Percentiles rank a stretch among this genome's conserved stretches.
Evolutionary conservation across 192 early-diverging fungal species (phyloP).

Genomic region (Nowakowskiella sp.): DNA sequence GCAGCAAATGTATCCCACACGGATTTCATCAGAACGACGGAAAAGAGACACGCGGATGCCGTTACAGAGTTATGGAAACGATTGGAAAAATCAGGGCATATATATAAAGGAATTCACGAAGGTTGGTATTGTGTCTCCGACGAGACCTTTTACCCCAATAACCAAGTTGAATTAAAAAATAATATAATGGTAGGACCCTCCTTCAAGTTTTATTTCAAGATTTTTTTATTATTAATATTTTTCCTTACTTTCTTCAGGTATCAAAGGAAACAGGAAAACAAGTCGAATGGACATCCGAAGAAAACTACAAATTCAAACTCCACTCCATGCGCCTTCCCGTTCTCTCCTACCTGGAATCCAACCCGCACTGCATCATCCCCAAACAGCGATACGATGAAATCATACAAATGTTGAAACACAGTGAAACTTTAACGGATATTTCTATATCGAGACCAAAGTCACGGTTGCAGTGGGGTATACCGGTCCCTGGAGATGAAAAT

Average conservation of each 20-base stretch:
- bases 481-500: slow-evolving; percentile 74
- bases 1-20: slow-evolving; percentile 66
- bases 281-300: slow-evolving; percentile 85
- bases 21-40: slow-evolving; percentile 84
- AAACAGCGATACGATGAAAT: slow-evolving; percentile 57
- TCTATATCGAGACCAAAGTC: slow-evolving; percentile 76
- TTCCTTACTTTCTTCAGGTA: slow-evolving; percentile 15
- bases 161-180: slow-evolving; percentile 64
- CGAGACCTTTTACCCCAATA: slow-evolving; percentile 77
- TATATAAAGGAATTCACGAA: slow-evolving; percentile 84
- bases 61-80: slow-evolving; percentile 70
- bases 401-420: slow-evolving; percentile 47
- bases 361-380: slow-evolving; percentile 46
- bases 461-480: slow-evolving; percentile 82
- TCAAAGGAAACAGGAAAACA: slow-evolving; percentile 74
- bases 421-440: slow-evolving; percentile 53
- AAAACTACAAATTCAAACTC: slow-evolving; percentile 89
- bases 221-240: not conserved
- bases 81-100: slow-evolving; percentile 60
- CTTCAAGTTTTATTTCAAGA: not conserved
- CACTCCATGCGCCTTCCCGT: slow-evolving; percentile 36
- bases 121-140: slow-evolving; percentile 97
- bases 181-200: slow-evolving; percentile 37
- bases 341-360: not conserved
- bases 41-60: slow-evolving; percentile 57